Conservation (phyloP, 192 early-diverging fungal genomes). For the Umbelopsis vinacea region DNA sequence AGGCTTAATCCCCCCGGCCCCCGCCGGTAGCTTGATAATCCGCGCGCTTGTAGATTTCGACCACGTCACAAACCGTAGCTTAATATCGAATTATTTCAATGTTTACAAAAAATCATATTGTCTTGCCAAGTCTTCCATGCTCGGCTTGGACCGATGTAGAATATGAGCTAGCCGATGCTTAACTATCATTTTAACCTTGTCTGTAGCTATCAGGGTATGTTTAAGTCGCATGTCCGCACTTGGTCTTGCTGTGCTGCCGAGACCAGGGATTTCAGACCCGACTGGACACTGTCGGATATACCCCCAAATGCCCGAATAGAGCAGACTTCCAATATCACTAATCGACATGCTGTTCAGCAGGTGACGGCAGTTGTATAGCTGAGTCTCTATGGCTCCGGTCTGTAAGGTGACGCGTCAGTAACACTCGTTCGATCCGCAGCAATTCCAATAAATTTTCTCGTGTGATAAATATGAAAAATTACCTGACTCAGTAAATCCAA, state of each 20-base stretch:
- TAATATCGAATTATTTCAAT: neutral
- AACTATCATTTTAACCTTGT: constrained; percentile 1
- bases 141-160: neutral
- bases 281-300: constrained; percentile 10
- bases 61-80: too few species aligned
- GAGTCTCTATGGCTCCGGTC: constrained; percentile 15
- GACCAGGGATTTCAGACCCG: constrained; percentile 17
- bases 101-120: constrained; percentile 11
- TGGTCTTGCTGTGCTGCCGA: constrained; percentile 4
- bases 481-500: constrained; percentile 10
- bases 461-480: too few species aligned
- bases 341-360: neutral
- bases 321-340: neutral
- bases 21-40: too few species aligned
- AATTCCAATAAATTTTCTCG: too few species aligned
- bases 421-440: neutral
- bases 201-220: neutral
- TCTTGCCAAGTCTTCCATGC: neutral
- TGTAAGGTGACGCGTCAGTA: neutral
- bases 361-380: constrained; percentile 7
- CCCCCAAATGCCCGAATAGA: neutral
- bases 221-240: neutral
- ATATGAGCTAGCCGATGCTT: neutral
- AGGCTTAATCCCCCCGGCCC: too few species aligned
- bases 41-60: too few species aligned